A percentile compares a stretch with the other conserved stretches of the same genome.
These are phyloP conservation scores for Fusarium agapanthi DNA, from an alignment of 2,329 filamentous ascomycete genomes.

Conservation along the genomic window DNA sequence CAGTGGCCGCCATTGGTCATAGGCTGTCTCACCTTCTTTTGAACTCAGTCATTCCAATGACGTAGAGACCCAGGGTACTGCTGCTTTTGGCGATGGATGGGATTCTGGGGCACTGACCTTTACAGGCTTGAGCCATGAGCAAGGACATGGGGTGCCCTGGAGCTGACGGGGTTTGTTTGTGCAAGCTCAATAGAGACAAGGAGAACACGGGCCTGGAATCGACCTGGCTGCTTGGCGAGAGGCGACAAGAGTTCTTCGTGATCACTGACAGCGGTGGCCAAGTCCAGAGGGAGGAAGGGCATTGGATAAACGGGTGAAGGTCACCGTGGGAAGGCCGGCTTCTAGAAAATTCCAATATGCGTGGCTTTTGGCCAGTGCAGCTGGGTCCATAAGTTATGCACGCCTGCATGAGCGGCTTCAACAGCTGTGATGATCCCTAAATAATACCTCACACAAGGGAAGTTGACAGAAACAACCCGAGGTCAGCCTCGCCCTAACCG, in stretches of 20 bases:
- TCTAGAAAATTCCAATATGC: conserved; percentile 41
- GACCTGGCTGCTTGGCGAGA: conserved; percentile 29
- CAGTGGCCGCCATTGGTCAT: conserved; percentile 23
- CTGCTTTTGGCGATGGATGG: conserved; percentile 15
- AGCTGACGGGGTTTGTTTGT: conserved; percentile 17
- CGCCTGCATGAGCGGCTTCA: conserved; percentile 25
- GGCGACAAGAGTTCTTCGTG: conserved; percentile 29
- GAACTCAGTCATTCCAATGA: conserved; percentile 33
- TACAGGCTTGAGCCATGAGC: not conserved
- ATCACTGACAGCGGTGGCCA: conserved; percentile 27
- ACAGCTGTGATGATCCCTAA: conserved; percentile 16
- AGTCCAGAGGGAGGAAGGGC: not conserved
- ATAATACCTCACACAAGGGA: conserved; percentile 11
- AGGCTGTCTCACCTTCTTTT: conserved; percentile 33
- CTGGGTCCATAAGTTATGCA: conserved; percentile 20
- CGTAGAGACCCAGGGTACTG: conserved; percentile 31
- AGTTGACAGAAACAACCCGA: conserved; percentile 24
- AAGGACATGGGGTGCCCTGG: conserved; percentile 34
- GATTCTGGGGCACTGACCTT: conserved; percentile 26
- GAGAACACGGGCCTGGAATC: conserved; percentile 27
- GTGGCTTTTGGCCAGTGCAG: conserved; percentile 25
- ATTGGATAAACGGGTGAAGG: conserved; percentile 19
- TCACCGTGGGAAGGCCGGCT: conserved; percentile 29
- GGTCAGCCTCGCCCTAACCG: not conserved
- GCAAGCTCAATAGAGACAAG: conserved; percentile 17